phyloP scores from a whole-genome alignment of 495 filamentous ascomycete species.

The Aspergillus asperescens region DNA sequence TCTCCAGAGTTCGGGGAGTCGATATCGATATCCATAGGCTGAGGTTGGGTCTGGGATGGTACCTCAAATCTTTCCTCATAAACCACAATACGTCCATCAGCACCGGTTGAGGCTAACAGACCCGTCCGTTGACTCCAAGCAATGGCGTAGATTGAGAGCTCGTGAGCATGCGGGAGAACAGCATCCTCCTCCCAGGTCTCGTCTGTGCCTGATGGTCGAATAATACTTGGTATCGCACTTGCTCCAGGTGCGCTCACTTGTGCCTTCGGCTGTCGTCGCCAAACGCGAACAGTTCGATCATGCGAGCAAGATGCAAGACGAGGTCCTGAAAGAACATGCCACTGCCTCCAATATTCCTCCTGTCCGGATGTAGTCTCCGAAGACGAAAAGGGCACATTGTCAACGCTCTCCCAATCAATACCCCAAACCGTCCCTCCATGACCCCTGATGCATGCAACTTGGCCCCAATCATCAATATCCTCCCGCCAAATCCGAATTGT shows the following conservation, averaged over 20 bases:
- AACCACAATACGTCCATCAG: constrained; percentile 77
- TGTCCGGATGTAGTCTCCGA: constrained; percentile 2
- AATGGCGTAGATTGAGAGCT: constrained; percentile 73
- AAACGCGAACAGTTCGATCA: constrained; percentile 70
- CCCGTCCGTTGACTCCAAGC: constrained; percentile 74
- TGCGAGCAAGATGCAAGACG: constrained; percentile 74
- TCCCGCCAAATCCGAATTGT: constrained; percentile 84
- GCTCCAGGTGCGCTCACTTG: constrained; percentile 6
- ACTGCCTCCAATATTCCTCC: constrained; percentile 35
- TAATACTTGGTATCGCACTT: constrained; percentile 65
- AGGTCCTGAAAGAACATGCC: constrained; percentile 48
- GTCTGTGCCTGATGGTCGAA: constrained; percentile 60
- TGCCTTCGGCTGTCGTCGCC: constrained; percentile 59
- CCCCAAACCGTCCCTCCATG: constrained; percentile 84
- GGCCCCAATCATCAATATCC: constrained; percentile 89
- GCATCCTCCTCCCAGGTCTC: constrained; percentile 78
- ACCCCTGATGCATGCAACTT: constrained; percentile 72
- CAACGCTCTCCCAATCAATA: constrained; percentile 65
- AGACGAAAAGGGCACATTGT: constrained; percentile 19
- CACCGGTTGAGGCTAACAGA: constrained; percentile 72
- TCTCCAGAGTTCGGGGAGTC: not conserved
- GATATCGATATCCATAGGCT: constrained; percentile 37
- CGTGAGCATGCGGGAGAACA: constrained; percentile 66
- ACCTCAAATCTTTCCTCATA: constrained; percentile 60
- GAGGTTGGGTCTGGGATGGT: constrained; percentile 11